These are phyloP conservation scores for Coemansia sp. DNA, from an alignment of 192 early-diverging fungal species.

Conservation along the genomic window DNA sequence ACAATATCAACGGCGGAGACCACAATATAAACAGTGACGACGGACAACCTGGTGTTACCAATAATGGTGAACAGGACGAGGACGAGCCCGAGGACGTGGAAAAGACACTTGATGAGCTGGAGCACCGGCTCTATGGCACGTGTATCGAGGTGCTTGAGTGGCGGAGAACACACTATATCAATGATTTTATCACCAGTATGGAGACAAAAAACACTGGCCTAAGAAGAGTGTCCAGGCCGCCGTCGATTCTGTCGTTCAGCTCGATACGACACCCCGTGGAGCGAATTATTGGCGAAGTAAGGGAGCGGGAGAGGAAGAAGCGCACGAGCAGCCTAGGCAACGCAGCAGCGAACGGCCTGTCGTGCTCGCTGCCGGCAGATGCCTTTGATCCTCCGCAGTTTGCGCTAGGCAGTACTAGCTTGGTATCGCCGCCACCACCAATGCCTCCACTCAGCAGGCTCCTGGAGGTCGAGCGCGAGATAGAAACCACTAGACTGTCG, in stretches of 20 bases:
- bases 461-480: constrained; percentile 39
- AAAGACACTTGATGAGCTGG: constrained; percentile 9
- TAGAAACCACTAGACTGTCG: not conserved
- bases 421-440: not conserved
- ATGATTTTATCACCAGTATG: constrained; percentile 15
- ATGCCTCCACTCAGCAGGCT: constrained; percentile 41
- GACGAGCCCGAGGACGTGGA: not conserved
- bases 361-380: not conserved
- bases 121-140: constrained; percentile 16
- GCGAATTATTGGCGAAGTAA: constrained; percentile 16
- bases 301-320: constrained; percentile 16
- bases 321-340: constrained; percentile 19
- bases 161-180: constrained; percentile 31
- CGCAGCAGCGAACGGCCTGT: not conserved
- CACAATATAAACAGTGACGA: not conserved
- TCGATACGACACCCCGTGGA: constrained; percentile 14
- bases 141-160: constrained; percentile 52
- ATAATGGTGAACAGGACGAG: not conserved
- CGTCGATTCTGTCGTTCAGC: constrained; percentile 15
- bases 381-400: not conserved
- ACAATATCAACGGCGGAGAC: not conserved
- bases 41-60: not conserved
- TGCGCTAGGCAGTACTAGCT: not conserved
- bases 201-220: not conserved
- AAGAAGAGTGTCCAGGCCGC: constrained; percentile 11